Percentiles rank a stretch among this genome's conserved stretches.
Evolutionary conservation across 139 green algal genomes (phyloP).

Genomic region (Astrephomene gubernaculifera): DNA sequence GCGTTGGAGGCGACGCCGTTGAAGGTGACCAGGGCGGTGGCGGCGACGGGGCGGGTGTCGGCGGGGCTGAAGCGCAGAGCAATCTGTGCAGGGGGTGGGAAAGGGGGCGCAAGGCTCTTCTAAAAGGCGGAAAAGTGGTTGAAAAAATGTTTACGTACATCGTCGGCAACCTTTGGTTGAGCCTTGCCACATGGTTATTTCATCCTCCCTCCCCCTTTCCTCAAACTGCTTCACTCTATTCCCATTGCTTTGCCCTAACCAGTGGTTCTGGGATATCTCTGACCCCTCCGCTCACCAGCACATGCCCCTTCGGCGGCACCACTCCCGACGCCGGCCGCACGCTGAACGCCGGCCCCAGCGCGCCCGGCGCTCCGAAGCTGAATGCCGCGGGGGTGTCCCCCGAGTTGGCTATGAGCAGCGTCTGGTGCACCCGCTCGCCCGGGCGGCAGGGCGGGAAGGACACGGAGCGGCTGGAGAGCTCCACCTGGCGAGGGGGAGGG

Average conservation of each 20-base stretch:
- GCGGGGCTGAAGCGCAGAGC: conserved; percentile 60
- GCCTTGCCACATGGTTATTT: too few relatives aligned
- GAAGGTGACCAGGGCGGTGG: conserved; percentile 50
- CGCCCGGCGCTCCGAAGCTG: conserved; percentile 44
- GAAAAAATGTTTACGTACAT: too few relatives aligned
- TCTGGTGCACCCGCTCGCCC: conserved; percentile 61
- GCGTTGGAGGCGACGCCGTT: conserved; percentile 55
- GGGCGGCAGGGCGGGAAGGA: conserved; percentile 67
- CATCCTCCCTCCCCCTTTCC: too few relatives aligned
- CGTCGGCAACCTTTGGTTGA: too few relatives aligned
- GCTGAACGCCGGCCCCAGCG: conserved; percentile 32
- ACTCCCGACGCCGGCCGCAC: conserved; percentile 53
- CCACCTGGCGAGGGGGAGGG: conserved; percentile 37
- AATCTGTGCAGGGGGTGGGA: conserved; percentile 42
- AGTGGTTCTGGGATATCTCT: too few relatives aligned
- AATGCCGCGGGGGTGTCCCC: conserved; percentile 76
- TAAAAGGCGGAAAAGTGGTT: too few relatives aligned
- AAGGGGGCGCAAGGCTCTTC: too few relatives aligned
- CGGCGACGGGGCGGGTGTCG: background rate
- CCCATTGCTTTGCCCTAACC: too few relatives aligned
- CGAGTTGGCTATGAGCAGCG: conserved; percentile 71
- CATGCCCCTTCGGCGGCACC: conserved; percentile 62
- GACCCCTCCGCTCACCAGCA: conserved; percentile 70
- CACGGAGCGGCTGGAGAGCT: conserved; percentile 54
- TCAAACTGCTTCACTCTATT: too few relatives aligned